Percentiles rank a stretch among this genome's conserved stretches.
Evolutionary conservation across 495 filamentous ascomycete genomes (phyloP).

Genomic region (Corynascus novoguineensis): DNA sequence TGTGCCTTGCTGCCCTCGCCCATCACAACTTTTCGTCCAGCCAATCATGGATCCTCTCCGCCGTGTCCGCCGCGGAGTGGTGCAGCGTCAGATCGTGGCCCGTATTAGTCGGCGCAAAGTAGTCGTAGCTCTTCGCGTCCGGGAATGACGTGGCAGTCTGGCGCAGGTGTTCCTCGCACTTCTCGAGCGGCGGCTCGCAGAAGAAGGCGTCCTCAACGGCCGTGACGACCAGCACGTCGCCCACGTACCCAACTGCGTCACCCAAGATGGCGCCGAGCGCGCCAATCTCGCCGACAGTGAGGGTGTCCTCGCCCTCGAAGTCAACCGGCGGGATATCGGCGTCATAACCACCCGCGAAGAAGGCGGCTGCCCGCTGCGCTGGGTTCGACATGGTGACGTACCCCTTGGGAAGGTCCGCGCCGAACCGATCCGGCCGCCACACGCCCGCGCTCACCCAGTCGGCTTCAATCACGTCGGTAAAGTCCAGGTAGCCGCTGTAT

Average conservation of each 20-base stretch:
- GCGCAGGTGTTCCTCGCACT: conserved; percentile 1
- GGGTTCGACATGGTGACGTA: conserved; percentile 2
- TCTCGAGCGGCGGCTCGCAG: neutral
- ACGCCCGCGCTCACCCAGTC: neutral
- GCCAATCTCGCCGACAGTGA: conserved; percentile 4
- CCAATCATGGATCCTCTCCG: conserved; percentile 1
- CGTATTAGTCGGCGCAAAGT: neutral
- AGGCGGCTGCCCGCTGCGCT: neutral
- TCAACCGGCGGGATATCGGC: neutral
- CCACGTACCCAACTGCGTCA: neutral
- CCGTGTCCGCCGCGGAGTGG: conserved; percentile 7
- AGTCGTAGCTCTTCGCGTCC: neutral
- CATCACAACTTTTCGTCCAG: neutral
- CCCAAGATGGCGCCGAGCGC: neutral
- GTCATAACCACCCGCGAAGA: conserved; percentile 10
- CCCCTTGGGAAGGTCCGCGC: neutral
- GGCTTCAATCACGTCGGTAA: neutral
- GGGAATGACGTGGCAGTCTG: conserved; percentile 1
- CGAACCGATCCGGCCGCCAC: neutral
- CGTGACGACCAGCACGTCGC: conserved; percentile 7
- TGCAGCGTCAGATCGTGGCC: conserved; percentile 15
- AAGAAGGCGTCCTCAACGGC: conserved; percentile 8
- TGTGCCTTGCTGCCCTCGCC: neutral
- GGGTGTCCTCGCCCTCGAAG: conserved; percentile 6
- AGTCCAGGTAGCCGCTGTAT: neutral